phyloP scores from a whole-genome alignment of 306 rosid species.

The Oemleria cerasiformis region DNA sequence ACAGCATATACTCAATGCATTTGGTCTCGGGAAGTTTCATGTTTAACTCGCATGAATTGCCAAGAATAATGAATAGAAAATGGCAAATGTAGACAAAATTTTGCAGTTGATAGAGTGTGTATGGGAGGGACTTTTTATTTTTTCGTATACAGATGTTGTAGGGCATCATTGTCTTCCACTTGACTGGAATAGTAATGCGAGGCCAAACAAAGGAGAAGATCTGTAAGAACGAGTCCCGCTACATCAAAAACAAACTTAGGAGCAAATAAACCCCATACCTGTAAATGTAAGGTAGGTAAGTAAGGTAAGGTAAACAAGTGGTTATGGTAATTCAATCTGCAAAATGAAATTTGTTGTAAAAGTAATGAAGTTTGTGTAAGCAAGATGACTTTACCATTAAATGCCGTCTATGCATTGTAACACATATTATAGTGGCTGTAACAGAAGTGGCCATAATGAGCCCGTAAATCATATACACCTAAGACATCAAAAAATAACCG shows the following conservation, averaged over 20 bases:
- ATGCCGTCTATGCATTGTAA: constrained; percentile 88
- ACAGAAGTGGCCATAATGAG: constrained; percentile 60
- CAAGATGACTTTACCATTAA: constrained; percentile 60
- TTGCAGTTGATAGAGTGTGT: constrained; percentile 7
- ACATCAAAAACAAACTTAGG: constrained; percentile 92
- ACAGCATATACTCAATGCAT: not conserved
- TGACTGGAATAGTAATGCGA: constrained; percentile 59
- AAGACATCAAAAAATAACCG: constrained; percentile 7
- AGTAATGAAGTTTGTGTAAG: not conserved
- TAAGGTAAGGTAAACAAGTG: not conserved
- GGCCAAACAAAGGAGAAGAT: constrained; percentile 63
- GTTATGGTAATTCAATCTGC: not conserved
- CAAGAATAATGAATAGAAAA: not conserved
- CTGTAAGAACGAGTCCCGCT: constrained; percentile 66
- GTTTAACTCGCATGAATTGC: constrained; percentile 2
- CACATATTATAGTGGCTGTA: constrained; percentile 71
- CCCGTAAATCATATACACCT: constrained; percentile 77
- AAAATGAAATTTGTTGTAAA: not conserved
- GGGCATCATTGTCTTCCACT: constrained; percentile 1
- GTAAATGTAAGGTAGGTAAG: constrained; percentile 14
- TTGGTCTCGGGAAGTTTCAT: not conserved
- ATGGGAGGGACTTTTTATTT: not conserved
- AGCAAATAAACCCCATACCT: constrained; percentile 99
- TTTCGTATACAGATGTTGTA: not conserved
- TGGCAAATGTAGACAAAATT: not conserved